Base-by-base conservation (phyloP, 2,329 filamentous ascomycete species). In the Talaromyces atroroseus region DNA sequence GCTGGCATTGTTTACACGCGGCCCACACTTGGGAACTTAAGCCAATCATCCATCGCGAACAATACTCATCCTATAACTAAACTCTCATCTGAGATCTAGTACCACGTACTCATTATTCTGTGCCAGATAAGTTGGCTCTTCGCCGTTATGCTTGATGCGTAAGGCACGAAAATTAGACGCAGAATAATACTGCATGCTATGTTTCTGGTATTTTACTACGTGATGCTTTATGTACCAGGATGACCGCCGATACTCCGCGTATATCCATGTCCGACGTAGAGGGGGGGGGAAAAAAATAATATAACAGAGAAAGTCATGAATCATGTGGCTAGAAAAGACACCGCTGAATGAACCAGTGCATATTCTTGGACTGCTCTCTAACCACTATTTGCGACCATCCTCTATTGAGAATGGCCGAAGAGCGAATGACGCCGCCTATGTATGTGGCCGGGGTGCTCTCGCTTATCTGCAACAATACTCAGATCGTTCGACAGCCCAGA, bases 401-500 rank as follows among this genome's bases (percentile, higher is more conserved):
- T 47, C 7, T 20, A 38, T 20, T 24, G 12, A 49, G 14, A 4
- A 45, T 47, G 32, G 21, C 54, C 26, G 3, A 29, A 42, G 21
- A 24, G 16, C 38, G 18, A 42, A 60, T 26, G 24, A n/a, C 59
- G 58, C 10, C 59, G 52, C 5, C 40, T 21, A 23, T 57, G 57
- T 45, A 52, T 47, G 11, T 47, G 18, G 42, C 48, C 46, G 26
- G 64, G 45, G 65, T 50, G 51, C 59, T 54, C 53, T 23, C 54
- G 53, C 40, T 59, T 59, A n/a, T 23, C 29, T 20, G 48, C 38
- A 26, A 45, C 59, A 32, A 71, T 58, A 10, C 60, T 54, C 26
- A 75, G 61, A 0, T 66, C 59, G 1, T 52, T 46, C 32, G 61
- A 63, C 54, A 65, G 59, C 24, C 78, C 78, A 18, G 69, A 61